A percentile compares a stretch with the other conserved stretches of the same genome.
These are phyloP conservation scores for Skeletonema potamos DNA, from an alignment of 108 stramenopile species.

Conservation along the genomic window DNA sequence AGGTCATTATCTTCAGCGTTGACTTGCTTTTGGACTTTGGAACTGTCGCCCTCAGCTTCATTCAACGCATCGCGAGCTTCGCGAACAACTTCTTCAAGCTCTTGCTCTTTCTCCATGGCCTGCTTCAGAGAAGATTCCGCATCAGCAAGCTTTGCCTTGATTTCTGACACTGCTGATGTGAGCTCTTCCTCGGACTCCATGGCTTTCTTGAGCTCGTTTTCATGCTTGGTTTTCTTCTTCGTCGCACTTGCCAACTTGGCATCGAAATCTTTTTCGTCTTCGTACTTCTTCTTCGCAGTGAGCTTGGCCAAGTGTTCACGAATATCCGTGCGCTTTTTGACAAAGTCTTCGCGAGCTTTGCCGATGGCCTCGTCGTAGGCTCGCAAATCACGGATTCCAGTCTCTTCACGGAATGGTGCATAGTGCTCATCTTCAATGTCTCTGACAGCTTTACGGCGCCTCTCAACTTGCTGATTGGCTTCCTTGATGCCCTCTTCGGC, in stretches of 20 bases:
- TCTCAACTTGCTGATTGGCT: constrained; percentile 47
- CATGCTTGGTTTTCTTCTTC: constrained; percentile 55
- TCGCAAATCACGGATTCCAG: constrained; percentile 80
- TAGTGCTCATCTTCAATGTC: constrained; percentile 81
- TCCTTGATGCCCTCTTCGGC: constrained; percentile 55
- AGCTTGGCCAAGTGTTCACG: constrained; percentile 76
- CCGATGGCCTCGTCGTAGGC: constrained; percentile 86
- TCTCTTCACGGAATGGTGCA: constrained; percentile 74
- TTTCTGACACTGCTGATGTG: constrained; percentile 40
- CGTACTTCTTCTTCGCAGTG: constrained; percentile 50
- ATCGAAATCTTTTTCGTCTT: constrained; percentile 52
- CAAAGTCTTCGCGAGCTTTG: constrained; percentile 78
- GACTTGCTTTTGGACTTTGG: constrained; percentile 61
- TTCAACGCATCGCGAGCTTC: constrained; percentile 62
- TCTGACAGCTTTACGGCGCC: constrained; percentile 52
- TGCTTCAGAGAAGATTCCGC: constrained; percentile 69
- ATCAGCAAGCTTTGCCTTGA: constrained; percentile 66
- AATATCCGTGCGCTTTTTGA: constrained; percentile 66
- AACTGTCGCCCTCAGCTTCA: constrained; percentile 66
- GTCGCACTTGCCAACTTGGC: constrained; percentile 58
- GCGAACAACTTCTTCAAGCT: constrained; percentile 63
- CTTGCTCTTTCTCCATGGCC: constrained; percentile 61
- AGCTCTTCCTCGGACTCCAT: constrained; percentile 37
- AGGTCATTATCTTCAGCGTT: constrained; percentile 66
- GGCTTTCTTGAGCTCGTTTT: constrained; percentile 51